phyloP scores from a whole-genome alignment of 129 eudicot species.

The Chrysanthemum lavandulifolium region DNA sequence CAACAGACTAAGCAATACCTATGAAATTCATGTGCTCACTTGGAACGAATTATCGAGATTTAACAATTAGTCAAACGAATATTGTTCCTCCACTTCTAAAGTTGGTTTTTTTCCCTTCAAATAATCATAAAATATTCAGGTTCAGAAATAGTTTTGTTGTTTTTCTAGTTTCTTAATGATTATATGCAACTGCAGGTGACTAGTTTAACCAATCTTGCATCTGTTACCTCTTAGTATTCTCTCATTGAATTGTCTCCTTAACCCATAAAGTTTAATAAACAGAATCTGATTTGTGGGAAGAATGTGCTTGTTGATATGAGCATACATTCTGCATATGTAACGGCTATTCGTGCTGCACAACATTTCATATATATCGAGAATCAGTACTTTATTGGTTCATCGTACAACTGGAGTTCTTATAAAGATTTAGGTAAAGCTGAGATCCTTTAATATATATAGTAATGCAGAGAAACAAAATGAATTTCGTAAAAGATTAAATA shows the following conservation, averaged over 20 bases:
- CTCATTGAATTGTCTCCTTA: neutral
- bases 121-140: neutral
- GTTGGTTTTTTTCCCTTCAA: neutral
- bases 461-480: neutral
- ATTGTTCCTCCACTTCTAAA: neutral
- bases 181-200: neutral
- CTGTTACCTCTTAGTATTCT: no score
- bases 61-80: neutral
- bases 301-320: constrained; percentile 88
- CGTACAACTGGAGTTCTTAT: constrained; percentile 66
- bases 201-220: neutral
- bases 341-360: constrained; percentile 88
- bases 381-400: constrained; percentile 86
- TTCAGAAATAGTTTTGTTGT: neutral
- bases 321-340: constrained; percentile 85
- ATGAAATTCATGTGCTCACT: neutral
- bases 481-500: neutral
- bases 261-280: constrained; percentile 18
- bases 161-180: neutral
- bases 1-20: neutral
- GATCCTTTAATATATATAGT: neutral
- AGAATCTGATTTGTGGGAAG: constrained; percentile 86
- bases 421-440: constrained; percentile 62
- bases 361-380: constrained; percentile 85
- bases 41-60: neutral